Evolutionary conservation across 2,329 filamentous ascomycete genomes (phyloP), one percentile per base, ranked within the genome.

Genomic region (Hypoxylon sp.): DNA sequence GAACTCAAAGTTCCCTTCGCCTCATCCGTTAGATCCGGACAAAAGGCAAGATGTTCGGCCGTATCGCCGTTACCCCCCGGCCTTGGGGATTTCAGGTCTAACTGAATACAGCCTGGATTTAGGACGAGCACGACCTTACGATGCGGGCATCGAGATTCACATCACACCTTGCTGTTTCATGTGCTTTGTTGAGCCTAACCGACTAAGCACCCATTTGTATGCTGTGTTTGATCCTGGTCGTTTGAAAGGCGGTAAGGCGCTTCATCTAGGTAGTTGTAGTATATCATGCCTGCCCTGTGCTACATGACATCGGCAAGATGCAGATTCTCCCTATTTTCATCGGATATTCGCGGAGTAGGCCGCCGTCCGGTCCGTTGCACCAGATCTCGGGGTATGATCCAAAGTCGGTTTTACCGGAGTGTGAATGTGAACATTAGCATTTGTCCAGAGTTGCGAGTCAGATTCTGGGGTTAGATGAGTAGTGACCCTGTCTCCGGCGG

Each of bases 341-440:
- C 31, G 39, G 39, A 50, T 48, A 55, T 21, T 44, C 8, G 39
- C 53, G 61, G 54, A 29, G 52, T 13, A 51, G 52, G 24, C 32
- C 7, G 19, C 29, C 27, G 17, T 10, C 52, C 32, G 24, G 51
- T 17, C 32, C 17, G 24, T 51, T 15, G 50, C 44, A 44, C 52
- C 2, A 56, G 52, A 53, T 55, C 51, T 48, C 59, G 39, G 51
- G 10, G 3, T 17, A n/a, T 47, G 47, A 47, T 47, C 24, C 39
- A 37, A 27, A 37, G 3, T 52, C 39, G 53, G 53, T 29, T 31
- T 37, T 52, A 31, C 21, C 27, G 32, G 60, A 51, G 10, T 42
- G 44, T 15, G 17, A 11, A 58, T 37, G 32, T 59, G n/a, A 47
- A 47, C 17, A 35, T 31, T 32, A n/a, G 15, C 1, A 5, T 47